These are phyloP conservation scores for Clitopilus passeckerianus DNA, from an alignment of 768 basidiomycete species.

Conservation along the genomic window DNA sequence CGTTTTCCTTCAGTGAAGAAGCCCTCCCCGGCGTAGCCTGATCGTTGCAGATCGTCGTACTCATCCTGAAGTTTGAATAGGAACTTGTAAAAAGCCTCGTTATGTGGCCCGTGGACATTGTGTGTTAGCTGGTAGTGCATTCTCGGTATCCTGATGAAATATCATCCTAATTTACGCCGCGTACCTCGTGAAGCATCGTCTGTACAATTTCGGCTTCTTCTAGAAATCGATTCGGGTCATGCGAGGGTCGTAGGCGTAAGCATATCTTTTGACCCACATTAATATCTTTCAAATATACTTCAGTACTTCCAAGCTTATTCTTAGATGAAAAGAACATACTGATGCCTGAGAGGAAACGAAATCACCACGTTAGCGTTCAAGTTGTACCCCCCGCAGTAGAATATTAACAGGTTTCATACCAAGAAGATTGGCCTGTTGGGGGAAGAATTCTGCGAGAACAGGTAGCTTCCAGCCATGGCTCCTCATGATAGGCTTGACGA, in stretches of 20 bases:
- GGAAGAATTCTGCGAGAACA: conserved; percentile 84
- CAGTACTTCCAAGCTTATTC: conserved; percentile 1
- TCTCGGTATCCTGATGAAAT: neutral
- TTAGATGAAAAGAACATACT: neutral
- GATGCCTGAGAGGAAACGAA: neutral
- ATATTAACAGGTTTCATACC: conserved; percentile 52
- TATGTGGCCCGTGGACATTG: conserved; percentile 86
- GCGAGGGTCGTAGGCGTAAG: conserved; percentile 71
- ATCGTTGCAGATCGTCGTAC: conserved; percentile 70
- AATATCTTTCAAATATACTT: conserved; percentile 46
- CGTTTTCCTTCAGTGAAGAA: conserved; percentile 75
- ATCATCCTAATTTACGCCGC: conserved; percentile 2
- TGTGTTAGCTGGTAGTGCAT: conserved; percentile 63
- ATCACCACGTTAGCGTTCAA: neutral
- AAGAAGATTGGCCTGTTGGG: conserved; percentile 63
- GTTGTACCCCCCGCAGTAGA: no score
- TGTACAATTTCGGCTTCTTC: conserved; percentile 72
- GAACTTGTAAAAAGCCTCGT: conserved; percentile 77
- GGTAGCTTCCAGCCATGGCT: conserved; percentile 78
- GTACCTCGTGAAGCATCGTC: conserved; percentile 89
- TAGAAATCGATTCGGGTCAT: conserved; percentile 63
- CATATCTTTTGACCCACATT: conserved; percentile 82
- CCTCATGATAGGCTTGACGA: conserved; percentile 93
- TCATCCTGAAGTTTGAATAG: conserved; percentile 77
- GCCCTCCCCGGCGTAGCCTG: conserved; percentile 88